Percentiles rank a stretch among this genome's conserved stretches.
These are phyloP conservation scores for Durusdinium trenchii DNA, from an alignment of 73 alveolate species.

Conservation along the genomic window DNA sequence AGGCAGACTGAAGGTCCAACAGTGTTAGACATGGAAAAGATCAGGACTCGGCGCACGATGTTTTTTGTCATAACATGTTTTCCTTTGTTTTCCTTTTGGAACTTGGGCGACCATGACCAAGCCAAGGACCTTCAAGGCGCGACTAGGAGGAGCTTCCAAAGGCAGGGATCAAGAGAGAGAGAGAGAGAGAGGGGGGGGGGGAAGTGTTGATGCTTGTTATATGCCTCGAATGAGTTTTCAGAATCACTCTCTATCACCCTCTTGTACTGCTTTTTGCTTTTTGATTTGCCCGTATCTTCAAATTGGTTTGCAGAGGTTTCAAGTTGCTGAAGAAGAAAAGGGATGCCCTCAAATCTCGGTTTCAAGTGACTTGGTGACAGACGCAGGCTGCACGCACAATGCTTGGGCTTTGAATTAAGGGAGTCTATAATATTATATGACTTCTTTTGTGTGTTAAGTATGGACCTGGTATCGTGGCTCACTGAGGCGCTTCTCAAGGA, in stretches of 20 bases:
- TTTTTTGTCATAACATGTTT: not conserved
- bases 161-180: no score
- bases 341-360: constrained; percentile 98
- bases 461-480: not conserved
- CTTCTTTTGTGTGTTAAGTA: not conserved
- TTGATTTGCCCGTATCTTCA: not conserved
- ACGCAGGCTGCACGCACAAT: no score
- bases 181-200: no score
- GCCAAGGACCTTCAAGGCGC: constrained; percentile 72
- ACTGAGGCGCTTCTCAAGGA: constrained; percentile 70
- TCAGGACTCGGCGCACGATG: not conserved
- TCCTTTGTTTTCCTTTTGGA: not conserved
- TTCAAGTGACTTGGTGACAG: constrained; percentile 97
- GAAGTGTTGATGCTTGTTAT: no score
- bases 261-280: not conserved
- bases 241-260: no score
- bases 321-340: constrained; percentile 98
- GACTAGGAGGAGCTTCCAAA: constrained; percentile 85
- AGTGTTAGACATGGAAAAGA: no score
- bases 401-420: not conserved
- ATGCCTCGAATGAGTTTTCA: no score
- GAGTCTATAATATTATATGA: not conserved
- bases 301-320: constrained; percentile 96
- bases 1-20: no score
- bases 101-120: not conserved